Evolutionary conservation across 2,329 filamentous ascomycete genomes (phyloP), one percentile per base, ranked within the genome.

Genomic region (Alternaria triticimaculans): DNA sequence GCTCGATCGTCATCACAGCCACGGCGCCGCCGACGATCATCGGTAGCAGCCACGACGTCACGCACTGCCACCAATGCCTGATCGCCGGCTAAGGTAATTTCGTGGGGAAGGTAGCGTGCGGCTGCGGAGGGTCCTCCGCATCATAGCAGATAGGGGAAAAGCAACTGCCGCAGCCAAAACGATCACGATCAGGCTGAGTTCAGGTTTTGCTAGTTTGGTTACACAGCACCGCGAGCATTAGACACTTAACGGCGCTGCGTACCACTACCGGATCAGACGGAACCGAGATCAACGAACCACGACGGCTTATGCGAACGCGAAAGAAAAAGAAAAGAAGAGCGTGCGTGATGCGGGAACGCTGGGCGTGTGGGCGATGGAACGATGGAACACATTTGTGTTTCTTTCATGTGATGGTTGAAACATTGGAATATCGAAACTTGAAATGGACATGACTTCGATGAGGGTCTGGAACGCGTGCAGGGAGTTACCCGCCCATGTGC

Each of bases 171-270:
- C 28, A 55, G 41, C 53, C 25, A 41, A n/a, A 14, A 33, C 37
- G 37, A 58, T 41, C 37, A 41, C 37, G 37, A 41, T 41, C 37
- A 41, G 37, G 37, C 37, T 41, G 37, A 41, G 37, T 41, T 50
- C 30, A 57, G 25, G 53, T 30, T 46, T 50, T 25, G 11, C 26
- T 45, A 51, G 59, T 54, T n/a, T 49, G 18, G 26, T 20, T 28
- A 57, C 18, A 41, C 45, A 50, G 53, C 53, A 30, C 49, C 30
- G 37, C 37, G 21, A 56, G 30, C 28, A 18, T 50, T 61, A 37
- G 59, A 61, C 25, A 49, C 44, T 21, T 25, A 28, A 61, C 54
- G 50, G 37, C 46, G 44, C 46, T 46, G 43, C 26, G 51, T 55
- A 41, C 45, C 28, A 30, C 41, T 12, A 45, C 44, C 11, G 55